Evolutionary conservation across 371 early-diverging fungal genomes (phyloP).

Genomic region (Mucor mucedo): DNA sequence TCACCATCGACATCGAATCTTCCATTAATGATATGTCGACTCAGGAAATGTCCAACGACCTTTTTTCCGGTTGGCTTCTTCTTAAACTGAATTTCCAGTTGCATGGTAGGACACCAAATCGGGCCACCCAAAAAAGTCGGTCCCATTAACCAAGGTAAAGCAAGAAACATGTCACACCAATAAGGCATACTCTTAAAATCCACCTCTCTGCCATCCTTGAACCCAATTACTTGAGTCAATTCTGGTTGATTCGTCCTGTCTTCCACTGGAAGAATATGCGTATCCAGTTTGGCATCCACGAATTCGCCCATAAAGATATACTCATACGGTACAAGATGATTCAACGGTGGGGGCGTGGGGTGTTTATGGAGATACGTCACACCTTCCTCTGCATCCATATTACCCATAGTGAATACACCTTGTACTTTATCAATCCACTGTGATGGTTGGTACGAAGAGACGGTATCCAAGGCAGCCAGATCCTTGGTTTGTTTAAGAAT

Average conservation of each 20-base stretch:
- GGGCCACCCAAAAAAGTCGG: conserved; percentile 27
- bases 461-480: conserved; percentile 2
- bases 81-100: conserved; percentile 53
- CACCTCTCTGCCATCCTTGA: conserved; percentile 38
- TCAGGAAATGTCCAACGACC: conserved; percentile 36
- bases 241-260: conserved; percentile 37
- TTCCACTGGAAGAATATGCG: background rate
- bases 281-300: conserved; percentile 20
- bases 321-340: too few species aligned
- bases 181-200: conserved; percentile 50
- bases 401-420: conserved; percentile 48
- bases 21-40: conserved; percentile 48
- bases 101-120: conserved; percentile 56
- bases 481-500: conserved; percentile 40
- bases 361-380: conserved; percentile 9
- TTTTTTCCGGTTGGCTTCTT: conserved; percentile 33
- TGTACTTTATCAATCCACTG: conserved; percentile 40
- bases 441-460: conserved; percentile 27
- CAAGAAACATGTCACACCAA: conserved; percentile 51
- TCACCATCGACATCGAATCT: conserved; percentile 50
- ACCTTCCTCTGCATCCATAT: conserved; percentile 46
- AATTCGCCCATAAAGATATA: too few species aligned
- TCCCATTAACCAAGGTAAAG: conserved; percentile 42
- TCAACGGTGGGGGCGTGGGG: too few species aligned
- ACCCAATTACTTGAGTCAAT: conserved; percentile 34